These are phyloP conservation scores for Penicillium maclennaniae DNA, from an alignment of 495 filamentous ascomycete species.

Conservation along the genomic window DNA sequence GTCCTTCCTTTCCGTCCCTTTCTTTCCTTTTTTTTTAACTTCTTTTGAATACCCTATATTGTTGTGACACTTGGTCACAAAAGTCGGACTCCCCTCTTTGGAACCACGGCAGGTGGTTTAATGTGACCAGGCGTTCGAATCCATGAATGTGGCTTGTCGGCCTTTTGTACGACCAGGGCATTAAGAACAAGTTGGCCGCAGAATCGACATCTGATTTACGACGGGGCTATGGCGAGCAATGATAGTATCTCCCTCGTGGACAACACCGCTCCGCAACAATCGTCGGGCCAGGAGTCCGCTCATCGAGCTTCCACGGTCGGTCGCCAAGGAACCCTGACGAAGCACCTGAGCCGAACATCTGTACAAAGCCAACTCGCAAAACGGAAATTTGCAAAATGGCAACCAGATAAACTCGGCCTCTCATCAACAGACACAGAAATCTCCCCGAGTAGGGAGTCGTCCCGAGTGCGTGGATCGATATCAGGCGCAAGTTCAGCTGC, in stretches of 20 bases:
- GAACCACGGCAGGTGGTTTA: slow-evolving; percentile 1
- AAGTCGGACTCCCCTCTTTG: too few species aligned
- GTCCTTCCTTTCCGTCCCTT: slow-evolving; percentile 1
- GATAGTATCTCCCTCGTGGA: slow-evolving; percentile 36
- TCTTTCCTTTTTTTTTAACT: slow-evolving; percentile 3
- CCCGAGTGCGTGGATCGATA: slow-evolving; percentile 18
- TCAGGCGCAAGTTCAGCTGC: slow-evolving; percentile 21
- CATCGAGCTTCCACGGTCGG: slow-evolving; percentile 18
- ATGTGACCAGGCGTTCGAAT: slow-evolving; percentile 2
- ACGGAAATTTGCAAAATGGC: slow-evolving; percentile 62
- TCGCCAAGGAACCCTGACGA: slow-evolving; percentile 21
- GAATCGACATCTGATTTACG: background rate
- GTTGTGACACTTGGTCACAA: background rate
- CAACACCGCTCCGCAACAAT: slow-evolving; percentile 35
- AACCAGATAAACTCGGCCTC: slow-evolving; percentile 45
- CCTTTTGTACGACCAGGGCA: background rate
- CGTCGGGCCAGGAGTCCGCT: slow-evolving; percentile 17
- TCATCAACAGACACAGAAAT: slow-evolving; percentile 18
- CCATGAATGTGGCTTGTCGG: slow-evolving; percentile 1
- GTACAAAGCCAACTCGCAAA: slow-evolving; percentile 47
- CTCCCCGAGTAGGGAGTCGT: slow-evolving; percentile 20
- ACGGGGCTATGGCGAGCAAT: slow-evolving; percentile 21
- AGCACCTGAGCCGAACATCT: slow-evolving; percentile 33
- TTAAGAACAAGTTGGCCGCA: background rate
- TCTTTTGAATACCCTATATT: slow-evolving; percentile 1